Evolutionary conservation across 1,284 basidiomycete species (phyloP), one percentile per base, ranked within the genome.

Genomic region (Malassezia sp.): DNA sequence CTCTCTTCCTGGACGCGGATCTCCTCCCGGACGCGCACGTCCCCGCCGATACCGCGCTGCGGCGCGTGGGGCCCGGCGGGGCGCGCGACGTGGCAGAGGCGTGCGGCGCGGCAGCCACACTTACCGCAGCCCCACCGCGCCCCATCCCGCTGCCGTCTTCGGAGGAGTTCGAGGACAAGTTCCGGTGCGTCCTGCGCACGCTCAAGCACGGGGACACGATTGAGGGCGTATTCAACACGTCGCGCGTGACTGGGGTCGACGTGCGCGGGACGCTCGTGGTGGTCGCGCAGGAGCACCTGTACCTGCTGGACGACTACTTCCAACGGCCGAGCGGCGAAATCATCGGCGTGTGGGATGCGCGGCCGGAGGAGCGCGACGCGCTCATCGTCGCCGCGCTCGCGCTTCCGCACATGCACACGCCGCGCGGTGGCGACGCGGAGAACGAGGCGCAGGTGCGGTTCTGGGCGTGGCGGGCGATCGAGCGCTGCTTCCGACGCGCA

Each of bases 291-390:
- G 81, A 79, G 4, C 84, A 89, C 61, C 71, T 95, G 6, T 95
- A 95, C 61, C 82, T 95, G 74, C 74, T 95, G 12, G 88, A 95
- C 61, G 88, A 89, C 5, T 75, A 93, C n/a, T 83, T 91, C 12
- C 84, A 91, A 68, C 82, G 81, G 42, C 79, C 83, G 8, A 79
- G 82, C 34, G 88, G 87, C 0, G 88, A 91, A 67, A 80, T 95
- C 28, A 82, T 93, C 38, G 85, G 89, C 59, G 85, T 84, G 1
- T 79, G 79, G 55, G 85, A 91, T 58, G 87, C 87, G 2, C 85
- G 87, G 0, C 79, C 79, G 54, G 79, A 82, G 39, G 74, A 91
- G 31, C 47, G 67, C 21, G 65, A 67, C 35, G 45, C 56, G 12
- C 52, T 61, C 3, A 56, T 56, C 15, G 79, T 89, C 58, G 84